Percentiles rank a stretch among this genome's conserved stretches.
Conservation (phyloP, 2,329 filamentous ascomycete genomes). For the Aureobasidium sp. region DNA sequence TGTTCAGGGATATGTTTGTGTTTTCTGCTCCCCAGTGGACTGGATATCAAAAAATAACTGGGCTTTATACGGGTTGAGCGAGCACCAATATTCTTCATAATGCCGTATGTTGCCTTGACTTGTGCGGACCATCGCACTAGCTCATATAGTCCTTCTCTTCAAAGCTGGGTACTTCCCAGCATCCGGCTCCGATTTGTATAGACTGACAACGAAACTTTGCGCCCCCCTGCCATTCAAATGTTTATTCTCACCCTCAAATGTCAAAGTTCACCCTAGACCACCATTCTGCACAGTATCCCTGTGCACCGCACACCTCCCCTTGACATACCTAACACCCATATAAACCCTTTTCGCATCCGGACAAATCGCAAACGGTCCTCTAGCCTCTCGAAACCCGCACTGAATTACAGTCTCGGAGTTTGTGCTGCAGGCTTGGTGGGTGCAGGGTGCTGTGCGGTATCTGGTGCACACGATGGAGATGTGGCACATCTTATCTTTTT, state of each 20-base stretch:
- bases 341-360: not conserved
- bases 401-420: not conserved
- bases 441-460: not conserved
- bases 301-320: not conserved
- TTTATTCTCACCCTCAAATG: not conserved
- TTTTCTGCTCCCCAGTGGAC: not conserved
- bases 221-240: not conserved
- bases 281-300: not conserved
- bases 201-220: not conserved
- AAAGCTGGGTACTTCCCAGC: too few species aligned
- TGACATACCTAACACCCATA: not conserved
- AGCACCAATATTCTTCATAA: too few species aligned
- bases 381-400: not conserved
- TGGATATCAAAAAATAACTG: too few species aligned
- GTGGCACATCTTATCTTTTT: not conserved
- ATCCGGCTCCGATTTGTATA: too few species aligned
- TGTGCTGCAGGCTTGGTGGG: not conserved
- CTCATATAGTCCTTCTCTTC: too few species aligned
- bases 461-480: not conserved
- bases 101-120: too few species aligned
- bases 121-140: too few species aligned
- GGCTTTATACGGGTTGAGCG: too few species aligned
- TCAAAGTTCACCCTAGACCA: not conserved
- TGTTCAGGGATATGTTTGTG: too few species aligned
- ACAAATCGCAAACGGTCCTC: not conserved